Base-by-base conservation (phyloP, 1,284 basidiomycete species). In the Coriolopsis trogii region DNA sequence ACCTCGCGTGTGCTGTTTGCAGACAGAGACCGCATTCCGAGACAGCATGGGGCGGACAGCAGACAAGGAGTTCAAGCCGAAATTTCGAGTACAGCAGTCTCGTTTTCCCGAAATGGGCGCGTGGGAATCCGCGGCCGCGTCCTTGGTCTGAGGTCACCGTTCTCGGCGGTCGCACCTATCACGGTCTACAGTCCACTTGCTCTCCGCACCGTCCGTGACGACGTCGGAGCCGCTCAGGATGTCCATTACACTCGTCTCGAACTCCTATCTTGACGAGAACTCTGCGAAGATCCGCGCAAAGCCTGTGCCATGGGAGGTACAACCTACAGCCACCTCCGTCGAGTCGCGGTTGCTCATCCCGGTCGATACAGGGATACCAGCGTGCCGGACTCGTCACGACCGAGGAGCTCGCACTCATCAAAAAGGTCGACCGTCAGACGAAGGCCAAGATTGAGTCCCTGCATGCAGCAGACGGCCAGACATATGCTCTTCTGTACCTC, bases 281-380 rank as follows among this genome's bases (percentile, higher is more conserved):
- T 90, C 91, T 8, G 78, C 85, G 50, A 94, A 95, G 78, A 94
- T 96, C 57, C 82, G 91, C 59, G 80, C 88, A 9, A 95, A 95
- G 67, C 88, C 89, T 5, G 93, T 98, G 37, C 94, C 95, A 58
- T 99, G 95, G 95, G 95, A 98, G 85, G 94, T 95, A 43, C 44
- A 34, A 29, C 40, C 50, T 46, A 48, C 57, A 42, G 48, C 44
- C 38, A 28, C 28, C 29, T 39, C 39, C 44, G 24, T 34, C 39
- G 36, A 37, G 47, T 33, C 33, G 34, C 47, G 51, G 41, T 46
- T 45, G 41, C 54, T 58, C 49, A 58, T 57, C 53, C 64, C 92
- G 89, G 31, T 42, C 41, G 40, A 45, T 31, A 41, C 46, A 70
- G 68, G 95, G 92, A 57, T 98, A 98, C 75, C 95, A 97, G 74